A percentile compares a stretch with the other conserved stretches of the same genome.
Conservation (phyloP, 2,329 filamentous ascomycete genomes). For the Colletotrichum plurivorum region DNA sequence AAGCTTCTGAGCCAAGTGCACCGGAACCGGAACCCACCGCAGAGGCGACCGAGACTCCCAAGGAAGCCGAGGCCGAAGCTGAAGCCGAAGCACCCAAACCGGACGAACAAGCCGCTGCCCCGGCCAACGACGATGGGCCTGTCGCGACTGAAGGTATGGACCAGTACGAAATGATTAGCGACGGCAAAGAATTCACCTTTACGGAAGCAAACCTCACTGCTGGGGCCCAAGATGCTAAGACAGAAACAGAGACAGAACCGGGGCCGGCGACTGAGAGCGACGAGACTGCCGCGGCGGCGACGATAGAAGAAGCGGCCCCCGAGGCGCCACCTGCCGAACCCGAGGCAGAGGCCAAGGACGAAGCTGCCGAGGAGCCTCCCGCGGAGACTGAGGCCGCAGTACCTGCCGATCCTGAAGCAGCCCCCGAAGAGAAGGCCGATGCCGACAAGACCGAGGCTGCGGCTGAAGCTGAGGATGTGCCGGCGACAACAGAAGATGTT, state of each 20-base stretch:
- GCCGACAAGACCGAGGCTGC: not conserved
- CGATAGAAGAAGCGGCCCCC: not conserved
- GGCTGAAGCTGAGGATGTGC: not conserved
- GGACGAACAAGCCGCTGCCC: not conserved
- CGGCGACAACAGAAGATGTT: not conserved
- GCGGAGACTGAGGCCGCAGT: no score
- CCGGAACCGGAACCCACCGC: not conserved
- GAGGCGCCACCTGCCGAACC: not conserved
- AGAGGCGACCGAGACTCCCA: not conserved
- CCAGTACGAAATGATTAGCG: constrained; percentile 33
- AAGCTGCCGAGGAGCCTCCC: not conserved
- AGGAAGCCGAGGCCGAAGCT: constrained; percentile 11
- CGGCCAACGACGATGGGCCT: constrained; percentile 6
- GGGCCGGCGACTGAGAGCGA: constrained; percentile 21
- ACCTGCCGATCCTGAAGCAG: constrained; percentile 1
- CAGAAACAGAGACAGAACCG: constrained; percentile 25
- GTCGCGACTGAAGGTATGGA: constrained; percentile 38
- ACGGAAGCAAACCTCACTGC: constrained; percentile 5
- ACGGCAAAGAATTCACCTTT: constrained; percentile 36
- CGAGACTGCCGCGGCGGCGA: constrained; percentile 6
- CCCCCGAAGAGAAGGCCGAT: not conserved
- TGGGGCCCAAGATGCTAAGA: constrained; percentile 27
- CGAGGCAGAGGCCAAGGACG: constrained; percentile 1
- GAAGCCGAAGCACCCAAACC: not conserved
- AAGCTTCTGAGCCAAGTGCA: not conserved